Percentiles rank a stretch among this genome's conserved stretches.
Conservation (phyloP, 305 asterid species). For the Rubia tinctorum region DNA sequence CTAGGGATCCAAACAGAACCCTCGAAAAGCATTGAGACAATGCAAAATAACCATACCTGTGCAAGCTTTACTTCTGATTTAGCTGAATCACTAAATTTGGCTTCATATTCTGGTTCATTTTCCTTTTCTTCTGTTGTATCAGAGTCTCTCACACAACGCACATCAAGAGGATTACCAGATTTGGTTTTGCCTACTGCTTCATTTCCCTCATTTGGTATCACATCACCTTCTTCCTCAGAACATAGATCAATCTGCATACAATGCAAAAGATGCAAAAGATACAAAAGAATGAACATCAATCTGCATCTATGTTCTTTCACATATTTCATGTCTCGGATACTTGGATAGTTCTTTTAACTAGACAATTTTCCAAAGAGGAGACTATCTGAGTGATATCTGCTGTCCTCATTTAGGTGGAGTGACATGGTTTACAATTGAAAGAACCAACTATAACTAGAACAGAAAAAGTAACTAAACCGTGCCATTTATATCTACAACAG, state of each 20-base stretch:
- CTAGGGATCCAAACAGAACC: not conserved
- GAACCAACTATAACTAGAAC: no score
- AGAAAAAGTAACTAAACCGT: no score
- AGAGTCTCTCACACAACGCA: not conserved
- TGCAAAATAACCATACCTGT: not conserved
- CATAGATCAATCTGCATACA: not conserved
- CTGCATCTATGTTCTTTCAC: not conserved
- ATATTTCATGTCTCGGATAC: no score
- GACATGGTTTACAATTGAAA: no score
- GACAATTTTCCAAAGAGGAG: no score
- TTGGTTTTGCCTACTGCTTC: not conserved
- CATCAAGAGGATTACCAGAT: not conserved
- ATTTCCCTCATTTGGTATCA: not conserved
- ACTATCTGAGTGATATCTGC: no score
- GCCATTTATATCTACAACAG: no score
- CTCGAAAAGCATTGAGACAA: not conserved
- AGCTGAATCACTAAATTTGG: not conserved
- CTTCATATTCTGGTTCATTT: not conserved
- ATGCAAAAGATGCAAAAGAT: not conserved
- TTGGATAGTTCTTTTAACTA: no score
- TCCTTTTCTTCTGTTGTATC: not conserved
- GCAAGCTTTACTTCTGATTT: not conserved
- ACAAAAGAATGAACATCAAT: no score
- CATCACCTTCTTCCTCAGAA: not conserved
- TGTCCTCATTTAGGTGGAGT: no score